Evolutionary conservation across 345 rosid species (phyloP), one percentile per base, ranked within the genome.

Genomic region (Passiflora organensis): DNA sequence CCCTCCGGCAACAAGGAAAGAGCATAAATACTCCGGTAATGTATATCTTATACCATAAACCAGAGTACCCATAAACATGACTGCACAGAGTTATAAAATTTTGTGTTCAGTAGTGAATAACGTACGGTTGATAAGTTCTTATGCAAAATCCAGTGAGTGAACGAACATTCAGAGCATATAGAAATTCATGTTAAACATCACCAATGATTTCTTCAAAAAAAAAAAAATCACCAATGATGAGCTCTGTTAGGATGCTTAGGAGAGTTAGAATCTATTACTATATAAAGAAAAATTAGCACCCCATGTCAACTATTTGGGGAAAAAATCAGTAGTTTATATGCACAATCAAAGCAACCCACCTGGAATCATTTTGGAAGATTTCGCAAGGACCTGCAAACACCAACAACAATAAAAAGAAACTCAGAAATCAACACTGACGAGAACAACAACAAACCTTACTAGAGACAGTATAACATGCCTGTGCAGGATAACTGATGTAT

Each of bases 331-430:
- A n/a, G n/a, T n/a, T n/a, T n/a, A n/a, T n/a, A n/a, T n/a, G n/a
- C n/a, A n/a, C n/a, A n/a, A 19, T 6, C 17, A 21, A 28, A 51
- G 50, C 10, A 61, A 18, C 70, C 47, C 38, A 84, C 96, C 98
- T 67, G 96, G 98, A 77, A 91, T 91, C 98, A 88, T 85, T 75
- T 91, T 88, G 1, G 96, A 91, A 43, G 98, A 91, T 72, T 91
- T 91, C 38, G 95, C 96, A 53, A 91, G 59, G 55, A 91, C 98
- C 93, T 89, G 83, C 46, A 77, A 25, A 47, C 34, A 64, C 19
- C 52, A 68, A 57, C 48, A 58, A 56, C 20, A 21, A 43, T 20
- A 43, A 41, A 48, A 42, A 24, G 54, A 42, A 50, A n/a, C 39
- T 21, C 3, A 13, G 45, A 20, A 21, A 53, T 4, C 19, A 1